Evolutionary conservation across 805 yeast genomes (phyloP), one percentile per base, ranked within the genome.

Genomic region (Hanseniaspora lindneri): DNA sequence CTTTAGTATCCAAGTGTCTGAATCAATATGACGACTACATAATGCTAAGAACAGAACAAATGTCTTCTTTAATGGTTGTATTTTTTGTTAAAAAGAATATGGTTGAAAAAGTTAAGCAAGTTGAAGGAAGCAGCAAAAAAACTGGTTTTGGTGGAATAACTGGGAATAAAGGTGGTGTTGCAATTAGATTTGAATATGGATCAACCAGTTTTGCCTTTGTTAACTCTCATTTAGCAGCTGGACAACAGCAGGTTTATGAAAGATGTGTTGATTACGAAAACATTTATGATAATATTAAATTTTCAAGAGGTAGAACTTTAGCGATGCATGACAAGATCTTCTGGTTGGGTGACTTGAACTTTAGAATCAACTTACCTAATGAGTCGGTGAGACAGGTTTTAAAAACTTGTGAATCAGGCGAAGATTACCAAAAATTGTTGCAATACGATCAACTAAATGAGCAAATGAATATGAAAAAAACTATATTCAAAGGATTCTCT

Each of bases 91-190:
- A 73, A 52, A 63, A 72, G 6, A 69, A 68, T 36, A 62, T 68
- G 42, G 67, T 72, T 24, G 61, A 65, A 19, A 59, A 70, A 47
- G 78, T 92, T 3, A 83, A 84, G 13, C 80, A 82, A 58, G 96
- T 92, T 4, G 88, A 87, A 55, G 96, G 96, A n/a, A 75, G 88
- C n/a, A 75, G 83, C 11, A 89, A 88, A 58, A 89, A 89, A 64
- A 89, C 97, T 0, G 98, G 97, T 0, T 68, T 92, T 48, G 96
- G 96, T 33, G 98, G 98, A 39, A 89, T 92, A 67, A 77, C 97
- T 0, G 98, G 96, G 16, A 89, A 92, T 62, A 89, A 89, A 63
- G 98, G 98, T 39, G 96, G 94, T 3, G 94, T 88, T 52, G 96
- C 95, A 0, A 85, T 92, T 14, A 73, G 96, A 52, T 83, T 89